A percentile compares a stretch with the other conserved stretches of the same genome.
phyloP scores from a whole-genome alignment of 768 basidiomycete genomes.

The Tylopilus rubrobrunneus region DNA sequence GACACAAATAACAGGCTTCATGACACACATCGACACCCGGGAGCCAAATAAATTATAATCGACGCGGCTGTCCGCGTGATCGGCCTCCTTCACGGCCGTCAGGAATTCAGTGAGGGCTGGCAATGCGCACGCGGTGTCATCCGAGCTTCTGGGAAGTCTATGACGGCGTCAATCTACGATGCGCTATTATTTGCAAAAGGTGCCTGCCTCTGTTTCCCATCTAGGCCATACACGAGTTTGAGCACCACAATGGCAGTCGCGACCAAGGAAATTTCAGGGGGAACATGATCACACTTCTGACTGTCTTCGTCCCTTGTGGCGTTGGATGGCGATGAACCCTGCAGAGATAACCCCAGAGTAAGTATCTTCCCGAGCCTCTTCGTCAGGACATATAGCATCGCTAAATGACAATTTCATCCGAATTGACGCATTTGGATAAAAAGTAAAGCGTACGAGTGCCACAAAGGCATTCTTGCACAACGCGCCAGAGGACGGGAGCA shows the following conservation, averaged over 20 bases:
- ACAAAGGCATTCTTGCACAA: constrained; percentile 54
- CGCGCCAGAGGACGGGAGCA: constrained; percentile 75
- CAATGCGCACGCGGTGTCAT: constrained; percentile 61
- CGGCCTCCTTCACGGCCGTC: constrained; percentile 35
- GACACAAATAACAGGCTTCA: constrained; percentile 7
- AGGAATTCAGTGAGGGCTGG: constrained; percentile 51
- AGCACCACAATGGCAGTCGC: constrained; percentile 63
- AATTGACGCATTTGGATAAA: not conserved
- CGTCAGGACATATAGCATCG: constrained; percentile 59
- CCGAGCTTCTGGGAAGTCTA: constrained; percentile 41
- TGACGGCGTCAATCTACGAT: constrained; percentile 12
- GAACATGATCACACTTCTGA: constrained; percentile 59
- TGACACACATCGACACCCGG: constrained; percentile 43
- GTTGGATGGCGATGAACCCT: constrained; percentile 43
- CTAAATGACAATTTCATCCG: constrained; percentile 26
- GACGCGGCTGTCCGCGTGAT: constrained; percentile 30
- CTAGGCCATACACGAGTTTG: constrained; percentile 84
- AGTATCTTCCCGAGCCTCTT: constrained; percentile 56
- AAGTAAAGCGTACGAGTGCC: constrained; percentile 63
- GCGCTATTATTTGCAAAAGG: not conserved
- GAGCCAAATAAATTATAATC: constrained; percentile 41
- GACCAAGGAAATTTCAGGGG: constrained; percentile 63
- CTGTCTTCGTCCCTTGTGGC: constrained; percentile 39
- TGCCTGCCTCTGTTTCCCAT: constrained; percentile 57
- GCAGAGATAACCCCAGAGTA: constrained; percentile 57